Conservation (phyloP, 1,139 yeast species). For the Yamadazyma oceani region DNA sequence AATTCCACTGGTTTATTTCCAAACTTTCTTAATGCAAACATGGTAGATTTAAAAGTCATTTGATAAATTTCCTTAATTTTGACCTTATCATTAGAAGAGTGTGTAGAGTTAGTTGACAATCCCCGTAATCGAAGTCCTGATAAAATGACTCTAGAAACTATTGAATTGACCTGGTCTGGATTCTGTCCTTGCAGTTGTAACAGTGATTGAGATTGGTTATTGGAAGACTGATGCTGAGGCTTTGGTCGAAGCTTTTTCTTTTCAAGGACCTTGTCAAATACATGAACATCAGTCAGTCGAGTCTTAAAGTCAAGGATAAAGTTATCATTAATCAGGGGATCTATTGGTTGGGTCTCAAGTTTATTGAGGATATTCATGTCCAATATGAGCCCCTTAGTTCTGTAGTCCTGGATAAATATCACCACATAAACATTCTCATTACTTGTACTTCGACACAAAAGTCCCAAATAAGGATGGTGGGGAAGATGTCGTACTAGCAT, state of each 20-base stretch:
- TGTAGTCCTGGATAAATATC: slow-evolving; percentile 19
- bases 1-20: slow-evolving; percentile 20
- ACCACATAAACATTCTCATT: slow-evolving; percentile 19
- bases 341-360: not conserved
- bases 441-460: slow-evolving; percentile 16
- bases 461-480: slow-evolving; percentile 15
- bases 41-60: slow-evolving; percentile 42
- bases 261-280: slow-evolving; percentile 39
- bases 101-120: slow-evolving; percentile 25
- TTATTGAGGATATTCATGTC: slow-evolving; percentile 15
- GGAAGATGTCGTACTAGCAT: slow-evolving; percentile 18
- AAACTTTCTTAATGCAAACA: slow-evolving; percentile 42
- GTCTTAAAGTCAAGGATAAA: slow-evolving; percentile 12
- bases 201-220: slow-evolving; percentile 20
- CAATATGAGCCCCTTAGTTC: slow-evolving; percentile 19
- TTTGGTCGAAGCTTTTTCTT: slow-evolving; percentile 22
- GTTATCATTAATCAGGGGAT: slow-evolving; percentile 3
- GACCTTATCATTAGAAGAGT: slow-evolving; percentile 29
- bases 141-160: slow-evolving; percentile 35
- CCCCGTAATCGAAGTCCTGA: slow-evolving; percentile 48
- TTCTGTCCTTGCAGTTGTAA: slow-evolving; percentile 1
- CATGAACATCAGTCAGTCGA: slow-evolving; percentile 12
- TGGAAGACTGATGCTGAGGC: slow-evolving; percentile 9
- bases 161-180: slow-evolving; percentile 30
- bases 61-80: slow-evolving; percentile 43